Evolutionary conservation across 2,329 filamentous ascomycete genomes (phyloP).

Genomic region (Aspergillus sojae): DNA sequence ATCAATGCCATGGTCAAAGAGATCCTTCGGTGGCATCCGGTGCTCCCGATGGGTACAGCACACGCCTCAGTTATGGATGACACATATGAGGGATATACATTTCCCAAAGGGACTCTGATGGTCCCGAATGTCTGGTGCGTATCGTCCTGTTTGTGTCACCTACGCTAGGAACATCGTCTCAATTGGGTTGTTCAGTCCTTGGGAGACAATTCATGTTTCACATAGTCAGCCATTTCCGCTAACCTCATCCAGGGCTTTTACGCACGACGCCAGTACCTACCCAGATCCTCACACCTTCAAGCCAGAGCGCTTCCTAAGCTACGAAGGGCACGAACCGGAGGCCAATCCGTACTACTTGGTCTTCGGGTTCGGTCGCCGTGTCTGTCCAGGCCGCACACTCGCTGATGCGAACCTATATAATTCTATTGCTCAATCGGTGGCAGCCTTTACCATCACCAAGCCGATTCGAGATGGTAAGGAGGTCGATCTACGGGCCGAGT

Average conservation of each 20-base stretch:
- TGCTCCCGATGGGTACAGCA: constrained; percentile 33
- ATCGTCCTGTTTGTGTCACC: background rate
- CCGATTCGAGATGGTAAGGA: constrained; percentile 18
- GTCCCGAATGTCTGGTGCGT: constrained; percentile 42
- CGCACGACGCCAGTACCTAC: constrained; percentile 41
- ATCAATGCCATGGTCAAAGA: constrained; percentile 41
- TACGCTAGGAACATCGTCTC: background rate
- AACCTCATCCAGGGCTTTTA: constrained; percentile 38
- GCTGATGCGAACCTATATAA: constrained; percentile 45
- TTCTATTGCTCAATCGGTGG: constrained; percentile 47
- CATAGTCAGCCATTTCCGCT: background rate
- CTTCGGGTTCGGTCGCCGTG: constrained; percentile 44
- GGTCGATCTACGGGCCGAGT: constrained; percentile 38
- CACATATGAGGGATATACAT: constrained; percentile 26
- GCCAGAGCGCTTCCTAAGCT: constrained; percentile 46
- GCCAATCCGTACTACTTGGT: constrained; percentile 35
- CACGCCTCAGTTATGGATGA: constrained; percentile 30
- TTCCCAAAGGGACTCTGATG: constrained; percentile 39
- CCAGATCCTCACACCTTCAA: constrained; percentile 42
- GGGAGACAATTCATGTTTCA: too few relatives aligned
- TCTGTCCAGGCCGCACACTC: constrained; percentile 44
- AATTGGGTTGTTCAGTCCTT: background rate
- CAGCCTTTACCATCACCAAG: constrained; percentile 51
- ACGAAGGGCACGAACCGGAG: constrained; percentile 34
- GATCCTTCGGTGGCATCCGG: constrained; percentile 36